A percentile compares a stretch with the other conserved stretches of the same genome.
phyloP scores from a whole-genome alignment of 345 rosid species.

The Brassica juncea region DNA sequence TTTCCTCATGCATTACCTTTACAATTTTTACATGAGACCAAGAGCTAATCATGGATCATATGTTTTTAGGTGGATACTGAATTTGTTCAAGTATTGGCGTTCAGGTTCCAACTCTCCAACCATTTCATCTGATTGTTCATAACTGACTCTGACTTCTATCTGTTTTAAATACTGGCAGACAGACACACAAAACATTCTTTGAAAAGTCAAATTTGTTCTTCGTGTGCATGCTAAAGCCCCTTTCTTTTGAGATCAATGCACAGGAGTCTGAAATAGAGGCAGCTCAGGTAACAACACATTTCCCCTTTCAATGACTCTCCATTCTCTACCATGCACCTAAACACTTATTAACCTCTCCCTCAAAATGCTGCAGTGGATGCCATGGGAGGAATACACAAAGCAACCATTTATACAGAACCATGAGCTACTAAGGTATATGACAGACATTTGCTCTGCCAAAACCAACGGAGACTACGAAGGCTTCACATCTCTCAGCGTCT shows the following conservation, averaged over 20 bases:
- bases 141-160: slow-evolving; percentile 2
- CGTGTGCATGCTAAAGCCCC: slow-evolving; percentile 73
- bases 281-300: slow-evolving; percentile 52
- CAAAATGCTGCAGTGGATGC: slow-evolving; percentile 71
- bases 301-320: not conserved
- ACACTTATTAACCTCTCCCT: slow-evolving; percentile 9
- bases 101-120: slow-evolving; percentile 53
- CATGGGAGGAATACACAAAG: slow-evolving; percentile 48
- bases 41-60: slow-evolving; percentile 16
- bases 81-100: slow-evolving; percentile 72
- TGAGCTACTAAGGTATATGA: slow-evolving; percentile 39
- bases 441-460: slow-evolving; percentile 44
- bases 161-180: slow-evolving; percentile 46
- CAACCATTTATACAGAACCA: slow-evolving; percentile 42
- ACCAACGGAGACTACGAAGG: slow-evolving; percentile 37
- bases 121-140: slow-evolving; percentile 5
- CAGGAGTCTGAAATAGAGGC: slow-evolving; percentile 82
- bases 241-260: slow-evolving; percentile 60
- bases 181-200: slow-evolving; percentile 71
- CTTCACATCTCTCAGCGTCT: slow-evolving; percentile 32
- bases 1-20: not conserved
- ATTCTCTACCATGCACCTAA: slow-evolving; percentile 11
- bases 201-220: slow-evolving; percentile 80
- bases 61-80: slow-evolving; percentile 66
- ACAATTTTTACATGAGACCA: slow-evolving; percentile 1